Base-by-base conservation (phyloP, 2,329 filamentous ascomycete species). In the Rosellinia necatrix region DNA sequence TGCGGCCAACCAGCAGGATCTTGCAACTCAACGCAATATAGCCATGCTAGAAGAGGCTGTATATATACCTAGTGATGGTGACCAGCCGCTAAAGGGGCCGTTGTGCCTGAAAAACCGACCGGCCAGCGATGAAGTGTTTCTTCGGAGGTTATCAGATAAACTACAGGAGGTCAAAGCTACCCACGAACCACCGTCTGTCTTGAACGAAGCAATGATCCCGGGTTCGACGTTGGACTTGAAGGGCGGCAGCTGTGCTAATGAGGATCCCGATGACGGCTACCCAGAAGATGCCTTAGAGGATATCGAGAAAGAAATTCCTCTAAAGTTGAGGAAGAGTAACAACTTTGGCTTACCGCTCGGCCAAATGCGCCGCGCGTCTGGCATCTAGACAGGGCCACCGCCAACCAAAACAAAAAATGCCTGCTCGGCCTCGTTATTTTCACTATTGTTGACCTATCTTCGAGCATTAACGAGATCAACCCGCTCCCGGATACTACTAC, bases 71-170 rank as follows among this genome's bases (percentile, higher is more conserved):
- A 65, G 68, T 7, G 75, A 78, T 12, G 70, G 72, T 4, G 82
- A 84, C 57, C 71, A 68, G 1, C 70, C 73, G 17, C 71, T 85
- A 27, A 79, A 75, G 49, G 81, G 80, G 0, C 82, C 81, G 7
- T 63, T 84, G 46, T 81, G 80, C 72, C 72, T 85, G 32, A 75
- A 76, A 55, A 85, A 85, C 59, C 78, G 81, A 56, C 81, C 81
- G 1, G 79, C 78, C 1, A 75, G 81, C 44, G 82, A 85, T 55
- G 81, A 83, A 61, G 70, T 79, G 19, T 85, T 85, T 59, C 78
- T 81, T 46, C 72, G 72, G 40, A 71, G 72, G 55, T 67, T 85
- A 13, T 76, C 79, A 32, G 75, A 81, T 64, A 83, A 79, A 65
- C 74, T 85, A 2, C 75, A 80, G 54, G 74, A 78, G 37, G 76